These are phyloP conservation scores for Babesia ovata DNA, from an alignment of 169 alveolate genomes.

Conservation along the genomic window DNA sequence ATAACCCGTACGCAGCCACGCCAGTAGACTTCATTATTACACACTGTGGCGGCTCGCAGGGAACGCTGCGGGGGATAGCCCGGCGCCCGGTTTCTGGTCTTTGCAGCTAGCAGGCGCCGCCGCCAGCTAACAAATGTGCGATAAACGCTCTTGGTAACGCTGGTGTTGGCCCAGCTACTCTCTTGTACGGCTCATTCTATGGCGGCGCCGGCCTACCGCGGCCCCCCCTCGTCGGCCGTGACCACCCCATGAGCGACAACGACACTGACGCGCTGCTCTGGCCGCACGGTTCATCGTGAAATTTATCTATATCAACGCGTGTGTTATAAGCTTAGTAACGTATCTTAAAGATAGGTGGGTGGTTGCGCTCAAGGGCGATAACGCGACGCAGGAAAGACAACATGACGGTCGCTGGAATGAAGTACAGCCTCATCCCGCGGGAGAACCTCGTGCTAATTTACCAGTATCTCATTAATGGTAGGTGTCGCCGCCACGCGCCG, in stretches of 20 bases:
- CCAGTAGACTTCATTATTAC: no score
- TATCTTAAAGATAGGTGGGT: slow-evolving; percentile 9
- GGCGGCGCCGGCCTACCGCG: background rate
- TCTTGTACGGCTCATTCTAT: background rate
- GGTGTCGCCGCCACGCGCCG: background rate
- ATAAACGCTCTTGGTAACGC: background rate
- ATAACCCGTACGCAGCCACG: no score
- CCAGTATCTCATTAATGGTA: slow-evolving; percentile 78
- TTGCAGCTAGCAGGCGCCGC: background rate
- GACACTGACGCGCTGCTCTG: background rate
- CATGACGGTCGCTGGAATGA: slow-evolving; percentile 71
- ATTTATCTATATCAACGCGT: background rate
- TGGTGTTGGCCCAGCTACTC: background rate
- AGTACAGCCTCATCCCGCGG: slow-evolving; percentile 79
- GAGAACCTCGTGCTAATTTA: slow-evolving; percentile 74
- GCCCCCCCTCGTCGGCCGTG: slow-evolving; percentile 9
- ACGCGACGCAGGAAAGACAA: slow-evolving; percentile 32
- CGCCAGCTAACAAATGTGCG: background rate
- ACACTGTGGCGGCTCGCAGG: no score
- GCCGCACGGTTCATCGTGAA: background rate
- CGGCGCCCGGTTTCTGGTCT: no score
- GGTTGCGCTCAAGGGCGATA: no score
- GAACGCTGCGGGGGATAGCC: no score
- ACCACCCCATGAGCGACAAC: slow-evolving; percentile 35
- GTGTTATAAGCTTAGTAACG: background rate